phyloP scores from a whole-genome alignment of 306 rosid species.

The Myrica gale region DNA sequence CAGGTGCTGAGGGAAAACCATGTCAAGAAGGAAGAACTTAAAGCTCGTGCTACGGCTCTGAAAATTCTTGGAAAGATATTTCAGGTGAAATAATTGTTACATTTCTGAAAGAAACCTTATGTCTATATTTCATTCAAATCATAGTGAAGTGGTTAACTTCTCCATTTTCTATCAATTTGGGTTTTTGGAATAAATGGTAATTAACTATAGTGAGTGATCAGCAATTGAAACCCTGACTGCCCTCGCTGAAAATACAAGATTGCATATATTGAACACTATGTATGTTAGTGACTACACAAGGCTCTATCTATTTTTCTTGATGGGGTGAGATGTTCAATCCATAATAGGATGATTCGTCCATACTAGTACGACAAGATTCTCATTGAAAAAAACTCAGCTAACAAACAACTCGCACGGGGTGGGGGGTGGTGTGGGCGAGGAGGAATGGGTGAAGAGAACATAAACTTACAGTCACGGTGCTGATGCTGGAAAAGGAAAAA shows the following conservation, averaged over 20 bases:
- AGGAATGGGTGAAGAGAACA: background rate
- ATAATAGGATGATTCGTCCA: background rate
- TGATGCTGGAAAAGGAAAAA: conserved; percentile 9
- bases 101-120: background rate
- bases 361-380: background rate
- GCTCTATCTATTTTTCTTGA: background rate
- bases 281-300: background rate
- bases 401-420: background rate
- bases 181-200: too few species aligned
- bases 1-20: conserved; percentile 80
- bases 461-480: background rate
- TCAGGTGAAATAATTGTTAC: conserved; percentile 49
- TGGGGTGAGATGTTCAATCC: background rate
- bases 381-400: background rate
- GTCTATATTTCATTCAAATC: background rate
- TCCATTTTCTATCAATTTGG: too few species aligned
- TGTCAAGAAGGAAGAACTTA: conserved; percentile 74
- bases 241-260: too few species aligned
- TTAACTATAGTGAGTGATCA: too few species aligned
- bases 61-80: conserved; percentile 81
- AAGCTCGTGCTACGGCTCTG: conserved; percentile 74
- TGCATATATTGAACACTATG: background rate
- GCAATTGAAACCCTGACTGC: too few species aligned
- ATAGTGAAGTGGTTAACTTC: too few species aligned
- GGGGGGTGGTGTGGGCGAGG: too few species aligned